Percentiles rank a stretch among this genome's conserved stretches.
Conservation (phyloP, 2,329 filamentous ascomycete species). For the Cadophora malorum region DNA sequence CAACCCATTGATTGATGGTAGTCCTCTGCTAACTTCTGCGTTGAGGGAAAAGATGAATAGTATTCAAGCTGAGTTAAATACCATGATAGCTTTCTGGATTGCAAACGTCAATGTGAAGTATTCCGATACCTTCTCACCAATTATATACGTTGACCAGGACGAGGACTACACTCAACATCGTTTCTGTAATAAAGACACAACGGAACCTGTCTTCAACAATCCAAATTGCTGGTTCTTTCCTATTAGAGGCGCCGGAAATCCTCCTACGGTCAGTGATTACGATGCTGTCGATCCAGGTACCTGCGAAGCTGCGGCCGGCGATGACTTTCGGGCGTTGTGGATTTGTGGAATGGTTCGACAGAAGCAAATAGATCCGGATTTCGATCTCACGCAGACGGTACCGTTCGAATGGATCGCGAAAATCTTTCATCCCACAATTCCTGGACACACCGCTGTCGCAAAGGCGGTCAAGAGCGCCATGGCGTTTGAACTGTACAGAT, state of each 20-base stretch:
- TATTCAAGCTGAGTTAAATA: background rate
- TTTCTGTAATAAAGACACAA: background rate
- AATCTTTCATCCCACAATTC: no score
- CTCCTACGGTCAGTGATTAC: background rate
- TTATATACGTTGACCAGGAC: background rate
- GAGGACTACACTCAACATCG: background rate
- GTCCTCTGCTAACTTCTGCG: background rate
- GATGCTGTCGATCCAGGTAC: background rate
- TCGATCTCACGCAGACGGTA: background rate
- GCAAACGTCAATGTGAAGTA: background rate
- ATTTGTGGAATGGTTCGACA: background rate
- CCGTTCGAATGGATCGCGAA: background rate
- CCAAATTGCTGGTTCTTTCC: background rate
- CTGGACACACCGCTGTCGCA: no score
- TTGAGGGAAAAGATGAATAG: background rate
- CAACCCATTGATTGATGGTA: background rate
- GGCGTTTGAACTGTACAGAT: no score
- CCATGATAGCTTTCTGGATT: background rate
- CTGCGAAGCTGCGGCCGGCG: background rate
- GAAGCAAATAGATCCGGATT: background rate
- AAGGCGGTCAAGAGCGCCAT: no score
- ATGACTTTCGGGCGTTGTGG: background rate
- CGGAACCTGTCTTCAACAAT: background rate
- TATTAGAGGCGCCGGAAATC: background rate
- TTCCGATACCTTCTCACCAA: background rate